Evolutionary conservation across 2,329 filamentous ascomycete species (phyloP).

Genomic region (Metarhizium sp.): DNA sequence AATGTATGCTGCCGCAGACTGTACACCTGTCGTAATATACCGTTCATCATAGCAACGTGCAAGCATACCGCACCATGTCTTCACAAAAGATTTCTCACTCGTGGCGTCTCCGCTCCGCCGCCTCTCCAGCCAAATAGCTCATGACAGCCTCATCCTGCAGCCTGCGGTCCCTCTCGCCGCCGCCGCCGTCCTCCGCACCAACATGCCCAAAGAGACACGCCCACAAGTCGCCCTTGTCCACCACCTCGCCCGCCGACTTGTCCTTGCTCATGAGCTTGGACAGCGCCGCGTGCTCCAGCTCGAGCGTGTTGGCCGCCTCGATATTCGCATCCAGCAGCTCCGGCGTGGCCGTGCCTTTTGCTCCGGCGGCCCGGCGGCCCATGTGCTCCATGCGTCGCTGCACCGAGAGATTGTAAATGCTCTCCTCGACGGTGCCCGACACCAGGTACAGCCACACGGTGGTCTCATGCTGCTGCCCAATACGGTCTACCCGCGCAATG

Average conservation of each 20-base stretch:
- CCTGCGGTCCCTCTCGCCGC: conserved; percentile 14
- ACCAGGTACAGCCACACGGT: conserved; percentile 94
- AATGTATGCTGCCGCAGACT: too few relatives aligned
- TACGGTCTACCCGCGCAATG: conserved; percentile 88
- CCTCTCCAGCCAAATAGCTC: conserved; percentile 35
- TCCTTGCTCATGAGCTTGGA: conserved; percentile 62
- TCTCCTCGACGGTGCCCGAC: conserved; percentile 84
- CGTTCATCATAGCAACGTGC: too few relatives aligned
- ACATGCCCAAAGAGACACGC: conserved; percentile 70
- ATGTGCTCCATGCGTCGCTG: conserved; percentile 71
- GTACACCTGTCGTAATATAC: too few relatives aligned
- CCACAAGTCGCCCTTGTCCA: conserved; percentile 75
- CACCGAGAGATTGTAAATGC: conserved; percentile 82
- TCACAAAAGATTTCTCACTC: background rate
- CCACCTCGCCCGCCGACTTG: conserved; percentile 66
- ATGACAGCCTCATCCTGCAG: conserved; percentile 25
- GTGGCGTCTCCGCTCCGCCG: conserved; percentile 17
- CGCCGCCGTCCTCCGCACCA: conserved; percentile 18
- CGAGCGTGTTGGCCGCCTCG: conserved; percentile 75
- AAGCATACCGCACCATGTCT: conserved; percentile 11
- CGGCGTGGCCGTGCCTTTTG: conserved; percentile 25
- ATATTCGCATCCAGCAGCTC: conserved; percentile 52
- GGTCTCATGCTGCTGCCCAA: conserved; percentile 79
- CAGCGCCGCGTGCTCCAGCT: conserved; percentile 66
- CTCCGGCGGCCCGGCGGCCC: conserved; percentile 29